Evolutionary conservation across 495 filamentous ascomycete species (phyloP), one percentile per base, ranked within the genome.

Genomic region (Amphirosellinia nigrospora): DNA sequence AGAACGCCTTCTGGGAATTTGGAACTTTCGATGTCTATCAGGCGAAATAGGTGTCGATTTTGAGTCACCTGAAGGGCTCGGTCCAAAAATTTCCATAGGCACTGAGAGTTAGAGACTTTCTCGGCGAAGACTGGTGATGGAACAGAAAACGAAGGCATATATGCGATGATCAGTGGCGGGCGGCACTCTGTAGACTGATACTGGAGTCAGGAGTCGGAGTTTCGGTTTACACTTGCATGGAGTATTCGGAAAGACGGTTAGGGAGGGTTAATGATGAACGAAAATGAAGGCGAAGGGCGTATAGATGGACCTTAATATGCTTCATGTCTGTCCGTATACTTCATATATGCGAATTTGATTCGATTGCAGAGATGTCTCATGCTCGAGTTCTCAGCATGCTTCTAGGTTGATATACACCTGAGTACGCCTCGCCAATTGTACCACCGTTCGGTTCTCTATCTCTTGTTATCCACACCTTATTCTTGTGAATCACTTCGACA

Each of bases 1-100:
- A 68, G n/a, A 79, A 89, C 50, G 83, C 89, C 0, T 92, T 88
- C 74, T 93, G 90, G 90, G 79, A 85, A 45, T 87, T 93, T 77
- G 90, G 89, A 19, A 82, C 82, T 7, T 86, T 92, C 61, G 83
- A 86, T 66, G 87, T 93, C 19, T 93, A 89, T 72, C 78, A 85
- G 73, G 78, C 72, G 15, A 63, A 21, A 16, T 69, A 62, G 36
- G 10, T 19, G 16, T 15, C 38, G 39, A 7, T 13, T 28, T 34
- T 28, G 5, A 30, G 4, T 30, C 36, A 45, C 39, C 9, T 15
- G 23, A 45, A 15, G 1, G 13, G 10, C 23, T 45, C 13, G 13
- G 30, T 15, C n/a, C 15, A 3, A 45, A 30, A 13, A n/a, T 7
- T 7, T 0, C 26, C 6, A 45, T 26, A 30, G 21, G 19, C 1